Conservation (phyloP, 2,329 filamentous ascomycete genomes). For the Hymenoscyphus albidus region DNA sequence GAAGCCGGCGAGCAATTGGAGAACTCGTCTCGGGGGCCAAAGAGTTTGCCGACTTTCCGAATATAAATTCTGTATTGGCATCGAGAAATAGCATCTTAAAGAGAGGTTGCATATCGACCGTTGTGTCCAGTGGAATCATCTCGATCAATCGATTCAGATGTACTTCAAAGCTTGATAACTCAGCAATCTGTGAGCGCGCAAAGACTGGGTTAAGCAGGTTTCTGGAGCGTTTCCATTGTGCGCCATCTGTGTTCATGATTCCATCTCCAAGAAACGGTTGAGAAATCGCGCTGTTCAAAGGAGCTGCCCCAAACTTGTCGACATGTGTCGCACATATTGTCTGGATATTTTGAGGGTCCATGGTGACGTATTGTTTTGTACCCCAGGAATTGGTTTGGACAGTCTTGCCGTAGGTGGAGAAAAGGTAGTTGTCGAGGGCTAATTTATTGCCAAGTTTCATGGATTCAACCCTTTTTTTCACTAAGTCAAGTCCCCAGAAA, state of each 20-base stretch:
- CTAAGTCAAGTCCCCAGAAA: constrained; percentile 4
- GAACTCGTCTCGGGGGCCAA: constrained; percentile 9
- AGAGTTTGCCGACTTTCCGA: constrained; percentile 33
- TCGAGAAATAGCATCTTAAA: constrained; percentile 64
- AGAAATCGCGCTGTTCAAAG: constrained; percentile 41
- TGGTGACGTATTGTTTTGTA: constrained; percentile 34
- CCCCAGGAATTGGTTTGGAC: constrained; percentile 12
- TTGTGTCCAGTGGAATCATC: constrained; percentile 49
- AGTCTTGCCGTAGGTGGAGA: constrained; percentile 16
- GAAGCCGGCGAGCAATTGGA: constrained; percentile 8
- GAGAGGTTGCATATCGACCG: constrained; percentile 56
- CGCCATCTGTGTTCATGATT: constrained; percentile 45
- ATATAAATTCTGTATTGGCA: constrained; percentile 34
- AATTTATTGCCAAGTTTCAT: neutral
- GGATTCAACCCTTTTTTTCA: neutral
- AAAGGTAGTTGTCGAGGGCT: constrained; percentile 10
- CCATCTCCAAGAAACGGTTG: constrained; percentile 49
- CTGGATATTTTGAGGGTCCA: constrained; percentile 53
- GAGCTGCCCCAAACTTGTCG: constrained; percentile 47
- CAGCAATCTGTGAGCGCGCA: constrained; percentile 42
- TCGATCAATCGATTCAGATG: constrained; percentile 55
- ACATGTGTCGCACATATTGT: constrained; percentile 52
- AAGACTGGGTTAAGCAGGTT: constrained; percentile 50
- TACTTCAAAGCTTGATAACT: constrained; percentile 53
- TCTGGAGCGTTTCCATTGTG: neutral